Percentiles rank a stretch among this genome's conserved stretches.
phyloP scores from a whole-genome alignment of 768 basidiomycete genomes.

The Asterophora parasitica region DNA sequence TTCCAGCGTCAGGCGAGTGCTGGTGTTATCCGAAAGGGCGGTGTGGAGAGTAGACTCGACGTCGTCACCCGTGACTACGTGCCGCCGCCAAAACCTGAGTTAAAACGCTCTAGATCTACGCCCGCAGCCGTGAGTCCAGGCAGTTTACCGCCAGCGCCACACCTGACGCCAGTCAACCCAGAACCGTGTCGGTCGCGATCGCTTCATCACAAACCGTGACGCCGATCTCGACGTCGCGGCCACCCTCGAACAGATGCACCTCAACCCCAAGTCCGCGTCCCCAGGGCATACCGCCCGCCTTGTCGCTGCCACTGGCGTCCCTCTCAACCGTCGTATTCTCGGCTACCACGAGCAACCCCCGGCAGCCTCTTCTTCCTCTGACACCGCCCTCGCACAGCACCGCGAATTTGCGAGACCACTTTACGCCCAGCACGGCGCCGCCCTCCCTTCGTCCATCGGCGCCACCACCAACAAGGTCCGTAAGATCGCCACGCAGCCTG shows the following conservation, averaged over 20 bases:
- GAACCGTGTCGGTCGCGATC: conserved; percentile 54
- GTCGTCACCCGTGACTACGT: conserved; percentile 76
- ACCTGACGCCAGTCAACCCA: conserved; percentile 13
- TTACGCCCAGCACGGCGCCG: conserved; percentile 60
- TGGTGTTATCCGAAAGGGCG: conserved; percentile 73
- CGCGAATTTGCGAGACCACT: conserved; percentile 74
- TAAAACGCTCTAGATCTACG: conserved; percentile 71
- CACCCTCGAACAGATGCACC: conserved; percentile 58
- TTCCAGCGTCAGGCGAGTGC: conserved; percentile 57
- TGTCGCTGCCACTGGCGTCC: conserved; percentile 70
- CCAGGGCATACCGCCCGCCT: conserved; percentile 78
- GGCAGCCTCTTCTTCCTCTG: conserved; percentile 59
- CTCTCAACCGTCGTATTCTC: conserved; percentile 76
- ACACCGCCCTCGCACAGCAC: conserved; percentile 69
- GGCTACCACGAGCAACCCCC: conserved; percentile 88
- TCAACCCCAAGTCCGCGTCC: conserved; percentile 56
- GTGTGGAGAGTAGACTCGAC: conserved; percentile 70
- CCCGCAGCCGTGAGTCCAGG: conserved; percentile 47
- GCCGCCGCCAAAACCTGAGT: conserved; percentile 55
- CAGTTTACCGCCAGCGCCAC: conserved; percentile 1
- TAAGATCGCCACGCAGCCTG: conserved; percentile 80
- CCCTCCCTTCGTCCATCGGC: conserved; percentile 60
- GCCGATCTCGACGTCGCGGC: conserved; percentile 50
- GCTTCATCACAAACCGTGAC: conserved; percentile 66
- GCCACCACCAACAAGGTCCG: conserved; percentile 66